phyloP scores from a whole-genome alignment of 78 protist species.

The Bodo saltans region DNA sequence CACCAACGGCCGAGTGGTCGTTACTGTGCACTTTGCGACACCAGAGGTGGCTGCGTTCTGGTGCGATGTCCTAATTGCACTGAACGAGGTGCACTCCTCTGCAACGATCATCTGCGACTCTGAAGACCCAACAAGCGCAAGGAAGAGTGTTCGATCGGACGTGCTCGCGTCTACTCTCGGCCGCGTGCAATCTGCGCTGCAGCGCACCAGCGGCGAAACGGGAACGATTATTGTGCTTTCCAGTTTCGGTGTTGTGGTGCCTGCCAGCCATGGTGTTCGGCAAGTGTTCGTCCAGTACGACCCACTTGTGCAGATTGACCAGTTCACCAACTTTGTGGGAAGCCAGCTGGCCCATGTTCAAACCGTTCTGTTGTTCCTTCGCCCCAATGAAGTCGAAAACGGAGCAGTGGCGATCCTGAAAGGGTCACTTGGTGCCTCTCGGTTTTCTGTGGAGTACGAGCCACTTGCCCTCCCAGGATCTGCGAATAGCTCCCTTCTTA shows the following conservation, averaged over 20 bases:
- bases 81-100: neutral
- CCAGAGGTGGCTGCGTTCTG: neutral
- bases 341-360: neutral
- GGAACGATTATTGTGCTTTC: neutral
- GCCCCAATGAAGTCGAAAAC: neutral
- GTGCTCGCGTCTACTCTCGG: neutral
- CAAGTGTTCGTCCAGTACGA: too few species aligned
- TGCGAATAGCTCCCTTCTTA: neutral
- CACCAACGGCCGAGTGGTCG: too few species aligned
- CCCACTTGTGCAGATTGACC: too few species aligned
- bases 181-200: neutral
- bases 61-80: neutral
- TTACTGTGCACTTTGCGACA: neutral
- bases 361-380: neutral
- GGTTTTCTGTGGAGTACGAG: neutral
- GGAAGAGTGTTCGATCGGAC: neutral
- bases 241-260: too few species aligned
- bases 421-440: neutral
- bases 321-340: too few species aligned
- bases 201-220: neutral
- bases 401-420: neutral
- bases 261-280: too few species aligned
- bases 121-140: neutral
- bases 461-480: neutral
- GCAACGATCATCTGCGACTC: neutral